phyloP scores from a whole-genome alignment of 73 alveolate genomes.

The Effrenium voratum region DNA sequence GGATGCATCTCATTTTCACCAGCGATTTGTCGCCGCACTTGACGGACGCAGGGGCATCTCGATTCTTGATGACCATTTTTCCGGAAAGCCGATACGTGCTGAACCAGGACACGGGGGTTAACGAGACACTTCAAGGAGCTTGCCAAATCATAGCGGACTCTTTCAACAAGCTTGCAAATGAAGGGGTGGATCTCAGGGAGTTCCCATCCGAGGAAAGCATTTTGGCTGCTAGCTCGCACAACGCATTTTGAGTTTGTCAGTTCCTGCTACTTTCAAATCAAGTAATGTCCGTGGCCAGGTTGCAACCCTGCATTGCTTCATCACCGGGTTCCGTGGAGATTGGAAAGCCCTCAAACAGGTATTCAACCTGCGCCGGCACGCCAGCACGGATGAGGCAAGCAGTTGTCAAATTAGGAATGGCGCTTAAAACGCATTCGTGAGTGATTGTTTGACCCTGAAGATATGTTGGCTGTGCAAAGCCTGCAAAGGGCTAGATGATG shows the following conservation, averaged over 20 bases:
- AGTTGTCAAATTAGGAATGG: neutral
- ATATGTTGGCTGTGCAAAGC: neutral
- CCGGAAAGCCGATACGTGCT: neutral
- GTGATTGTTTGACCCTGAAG: neutral
- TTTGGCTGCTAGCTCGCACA: too few relatives aligned
- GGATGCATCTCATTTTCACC: neutral
- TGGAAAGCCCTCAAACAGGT: constrained; percentile 44
- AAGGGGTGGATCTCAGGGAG: neutral
- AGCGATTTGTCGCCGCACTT: neutral
- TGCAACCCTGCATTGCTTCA: neutral
- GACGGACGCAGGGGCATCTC: neutral
- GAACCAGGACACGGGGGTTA: neutral
- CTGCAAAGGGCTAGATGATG: neutral
- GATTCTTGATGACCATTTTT: neutral
- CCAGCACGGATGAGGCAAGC: neutral
- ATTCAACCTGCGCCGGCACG: neutral
- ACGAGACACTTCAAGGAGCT: neutral
- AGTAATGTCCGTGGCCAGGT: too few relatives aligned
- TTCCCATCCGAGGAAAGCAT: neutral
- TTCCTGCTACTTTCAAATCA: too few relatives aligned
- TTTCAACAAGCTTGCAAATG: neutral
- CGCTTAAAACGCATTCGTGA: neutral
- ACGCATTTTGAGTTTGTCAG: too few relatives aligned
- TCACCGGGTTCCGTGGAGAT: constrained; percentile 42
- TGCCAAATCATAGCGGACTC: neutral